Conservation (phyloP, 352 stramenopile genomes). For the Phytophthora ohioensis region DNA sequence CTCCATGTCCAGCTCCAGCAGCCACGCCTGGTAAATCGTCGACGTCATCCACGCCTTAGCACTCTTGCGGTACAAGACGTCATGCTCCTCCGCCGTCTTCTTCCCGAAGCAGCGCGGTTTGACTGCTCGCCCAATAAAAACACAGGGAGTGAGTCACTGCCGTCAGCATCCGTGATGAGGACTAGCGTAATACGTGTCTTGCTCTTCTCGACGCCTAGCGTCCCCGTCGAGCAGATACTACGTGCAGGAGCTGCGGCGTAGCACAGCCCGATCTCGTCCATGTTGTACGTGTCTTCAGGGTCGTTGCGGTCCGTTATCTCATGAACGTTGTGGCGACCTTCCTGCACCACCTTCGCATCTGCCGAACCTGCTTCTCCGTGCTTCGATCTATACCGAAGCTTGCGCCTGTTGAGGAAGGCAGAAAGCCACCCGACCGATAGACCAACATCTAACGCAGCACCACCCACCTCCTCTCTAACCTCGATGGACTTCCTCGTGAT, state of each 20-base stretch:
- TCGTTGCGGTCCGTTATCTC: conserved; percentile 13
- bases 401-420: conserved; percentile 2
- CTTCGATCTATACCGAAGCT: background rate
- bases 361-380: background rate
- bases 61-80: too few species aligned
- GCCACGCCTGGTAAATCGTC: too few species aligned
- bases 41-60: too few species aligned
- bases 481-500: background rate
- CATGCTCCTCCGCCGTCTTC: background rate
- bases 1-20: too few species aligned
- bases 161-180: conserved; percentile 11
- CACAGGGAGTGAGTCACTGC: background rate
- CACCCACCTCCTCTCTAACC: background rate
- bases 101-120: conserved; percentile 13
- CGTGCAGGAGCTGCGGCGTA: conserved; percentile 6
- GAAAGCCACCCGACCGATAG: background rate
- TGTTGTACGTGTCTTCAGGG: conserved; percentile 10
- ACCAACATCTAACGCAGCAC: background rate
- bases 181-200: conserved; percentile 15
- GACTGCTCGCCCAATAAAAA: background rate
- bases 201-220: conserved; percentile 1
- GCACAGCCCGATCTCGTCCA: conserved; percentile 12
- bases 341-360: background rate
- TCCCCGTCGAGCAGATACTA: background rate
- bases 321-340: background rate